These are phyloP conservation scores for Blastobotrys persicus DNA, from an alignment of 1,139 yeast species.

Conservation along the genomic window DNA sequence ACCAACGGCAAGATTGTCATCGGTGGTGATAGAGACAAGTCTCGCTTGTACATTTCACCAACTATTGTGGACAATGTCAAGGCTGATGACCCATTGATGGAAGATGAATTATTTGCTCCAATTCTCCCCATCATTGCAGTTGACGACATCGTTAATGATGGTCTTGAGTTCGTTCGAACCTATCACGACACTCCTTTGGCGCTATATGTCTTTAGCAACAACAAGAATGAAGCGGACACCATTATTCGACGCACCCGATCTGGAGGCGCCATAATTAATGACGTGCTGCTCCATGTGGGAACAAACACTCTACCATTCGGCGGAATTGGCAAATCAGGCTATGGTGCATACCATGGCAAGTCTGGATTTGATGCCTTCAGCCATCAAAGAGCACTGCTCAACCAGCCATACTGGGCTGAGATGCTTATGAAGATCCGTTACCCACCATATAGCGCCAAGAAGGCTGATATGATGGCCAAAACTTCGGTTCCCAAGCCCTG, in stretches of 20 bases:
- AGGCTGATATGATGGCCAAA: slow-evolving; percentile 31
- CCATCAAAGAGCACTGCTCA: slow-evolving; percentile 68
- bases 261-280: slow-evolving; percentile 74
- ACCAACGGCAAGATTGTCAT: slow-evolving; percentile 58
- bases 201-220: slow-evolving; percentile 65
- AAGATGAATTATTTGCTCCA: slow-evolving; percentile 82
- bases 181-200: slow-evolving; percentile 85
- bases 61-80: slow-evolving; percentile 61
- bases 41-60: slow-evolving; percentile 64
- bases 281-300: slow-evolving; percentile 69
- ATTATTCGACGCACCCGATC: slow-evolving; percentile 61
- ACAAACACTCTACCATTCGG: slow-evolving; percentile 80
- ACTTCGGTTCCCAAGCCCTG: slow-evolving; percentile 21
- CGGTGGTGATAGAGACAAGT: slow-evolving; percentile 53
- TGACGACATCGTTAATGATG: slow-evolving; percentile 45
- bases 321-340: slow-evolving; percentile 83
- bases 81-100: slow-evolving; percentile 71
- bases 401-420: slow-evolving; percentile 70
- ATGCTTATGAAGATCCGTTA: slow-evolving; percentile 57
- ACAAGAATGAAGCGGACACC: slow-evolving; percentile 49
- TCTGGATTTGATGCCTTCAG: slow-evolving; percentile 71
- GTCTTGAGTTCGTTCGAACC: slow-evolving; percentile 48
- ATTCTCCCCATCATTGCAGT: slow-evolving; percentile 70
- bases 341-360: slow-evolving; percentile 69
- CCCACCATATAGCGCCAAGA: slow-evolving; percentile 55